Base-by-base conservation (phyloP, 176 grass and related monocot genomes). In the Carex parvula region DNA sequence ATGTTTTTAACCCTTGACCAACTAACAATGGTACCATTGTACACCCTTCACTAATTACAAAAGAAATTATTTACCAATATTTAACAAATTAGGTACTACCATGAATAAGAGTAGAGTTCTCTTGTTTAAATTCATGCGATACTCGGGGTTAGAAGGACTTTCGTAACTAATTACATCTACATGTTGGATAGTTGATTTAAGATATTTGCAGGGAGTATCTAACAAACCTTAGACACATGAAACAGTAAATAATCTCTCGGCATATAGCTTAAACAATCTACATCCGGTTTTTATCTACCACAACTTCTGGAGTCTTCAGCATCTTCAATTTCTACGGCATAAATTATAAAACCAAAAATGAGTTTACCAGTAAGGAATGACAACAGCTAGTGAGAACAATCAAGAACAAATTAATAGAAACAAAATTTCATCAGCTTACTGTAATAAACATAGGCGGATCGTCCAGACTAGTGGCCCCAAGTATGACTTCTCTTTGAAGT, bases 391-490 rank as follows among this genome's bases (percentile, higher is more conserved):
- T 7, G 35, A 58, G 46, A 85, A 41, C 4, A 22, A 59, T 37
- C 10, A 42, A 61, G 3, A 56, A 16, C 70, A 84, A 71, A 73
- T 22, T 24, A 42, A 75, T 41, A 61, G 44, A 16, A 76, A 64
- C 5, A 62, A 52, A 53, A 79, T 48, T 79, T 66, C 14, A 37
- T 29, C 14, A 9, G 53, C 85, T 83, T 89, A 98, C 95, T 83
- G 88, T 90, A 76, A 95, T 98, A 85, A 93, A 98, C 24, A 90
- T 83, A 3, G 91, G 92, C 71, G 95, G 91, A 16, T 95, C 88
- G 76, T 95, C 91, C 0, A 98, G 86, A 85, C 89, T 93, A 87
- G 92, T 90, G 53, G 92, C 88, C 73, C 95, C 96, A 82, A 98
- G 84, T 69, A 98, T 72, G 8, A 98, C 70, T 89, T 98, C 96